A percentile compares a stretch with the other conserved stretches of the same genome.
Conservation (phyloP, 2,329 filamentous ascomycete species). For the Hymenoscyphus linearis region DNA sequence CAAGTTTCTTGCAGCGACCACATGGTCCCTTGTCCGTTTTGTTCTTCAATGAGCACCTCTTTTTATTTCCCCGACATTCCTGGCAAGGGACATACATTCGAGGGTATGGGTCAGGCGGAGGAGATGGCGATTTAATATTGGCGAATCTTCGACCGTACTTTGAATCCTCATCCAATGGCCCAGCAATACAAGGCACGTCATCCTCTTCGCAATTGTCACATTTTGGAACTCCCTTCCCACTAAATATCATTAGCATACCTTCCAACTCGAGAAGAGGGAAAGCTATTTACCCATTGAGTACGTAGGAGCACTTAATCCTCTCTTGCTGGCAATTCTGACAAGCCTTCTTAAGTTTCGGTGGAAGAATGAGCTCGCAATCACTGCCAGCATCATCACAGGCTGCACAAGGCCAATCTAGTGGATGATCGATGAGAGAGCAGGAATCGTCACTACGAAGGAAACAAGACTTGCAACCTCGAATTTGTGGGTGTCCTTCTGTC, state of each 20-base stretch:
- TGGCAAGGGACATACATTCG: not conserved
- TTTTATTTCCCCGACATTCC: not conserved
- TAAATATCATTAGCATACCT: not conserved
- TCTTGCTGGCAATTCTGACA: constrained; percentile 23
- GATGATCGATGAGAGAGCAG: constrained; percentile 24
- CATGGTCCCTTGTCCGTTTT: constrained; percentile 1
- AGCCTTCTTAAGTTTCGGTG: constrained; percentile 17
- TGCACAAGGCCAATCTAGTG: constrained; percentile 22
- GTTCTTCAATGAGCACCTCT: not conserved
- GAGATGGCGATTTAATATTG: not conserved
- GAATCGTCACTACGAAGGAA: constrained; percentile 21
- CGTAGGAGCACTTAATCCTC: constrained; percentile 19
- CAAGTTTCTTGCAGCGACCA: not conserved
- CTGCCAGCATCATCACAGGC: constrained; percentile 20
- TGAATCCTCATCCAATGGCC: constrained; percentile 9
- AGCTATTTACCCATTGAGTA: constrained; percentile 7
- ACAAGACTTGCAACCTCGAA: constrained; percentile 26
- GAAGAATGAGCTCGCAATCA: constrained; percentile 23
- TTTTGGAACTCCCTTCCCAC: constrained; percentile 14
- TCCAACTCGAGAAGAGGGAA: not conserved
- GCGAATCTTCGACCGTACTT: constrained; percentile 4
- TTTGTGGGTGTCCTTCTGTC: constrained; percentile 21
- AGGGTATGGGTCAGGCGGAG: not conserved
- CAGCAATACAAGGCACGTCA: constrained; percentile 18
- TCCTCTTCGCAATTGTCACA: constrained; percentile 22